A percentile compares a stretch with the other conserved stretches of the same genome.
phyloP scores from a whole-genome alignment of 2,329 filamentous ascomycete species.

The Calonectria naviculata region DNA sequence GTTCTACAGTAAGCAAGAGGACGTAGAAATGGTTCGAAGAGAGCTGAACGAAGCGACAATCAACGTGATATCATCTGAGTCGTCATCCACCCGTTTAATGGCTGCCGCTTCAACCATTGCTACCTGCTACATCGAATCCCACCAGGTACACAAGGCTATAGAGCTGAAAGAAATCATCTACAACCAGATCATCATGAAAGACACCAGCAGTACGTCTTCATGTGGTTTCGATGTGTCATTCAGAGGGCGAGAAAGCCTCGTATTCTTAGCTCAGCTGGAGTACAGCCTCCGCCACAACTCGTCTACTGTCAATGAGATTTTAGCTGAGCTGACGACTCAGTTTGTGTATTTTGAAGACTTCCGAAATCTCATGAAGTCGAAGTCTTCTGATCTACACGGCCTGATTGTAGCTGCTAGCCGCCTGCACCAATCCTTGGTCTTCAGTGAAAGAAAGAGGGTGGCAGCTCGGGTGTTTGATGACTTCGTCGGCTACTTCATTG shows the following conservation, averaged over 20 bases:
- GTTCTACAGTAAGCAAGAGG: neutral
- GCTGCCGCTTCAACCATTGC: neutral
- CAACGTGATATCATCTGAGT: neutral
- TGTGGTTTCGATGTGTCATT: neutral
- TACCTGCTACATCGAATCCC: neutral
- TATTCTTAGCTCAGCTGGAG: neutral
- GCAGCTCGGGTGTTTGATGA: neutral
- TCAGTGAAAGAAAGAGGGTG: neutral
- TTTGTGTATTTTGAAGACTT: neutral
- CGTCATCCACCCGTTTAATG: neutral
- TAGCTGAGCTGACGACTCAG: neutral
- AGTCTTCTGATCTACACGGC: neutral
- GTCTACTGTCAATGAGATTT: neutral
- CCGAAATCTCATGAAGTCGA: neutral
- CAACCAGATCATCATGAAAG: neutral
- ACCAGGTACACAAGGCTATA: neutral
- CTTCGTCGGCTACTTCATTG: neutral
- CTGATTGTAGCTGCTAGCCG: neutral
- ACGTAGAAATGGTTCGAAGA: neutral
- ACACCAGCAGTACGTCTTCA: neutral
- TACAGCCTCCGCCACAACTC: neutral
- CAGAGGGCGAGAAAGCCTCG: neutral
- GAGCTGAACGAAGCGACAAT: neutral
- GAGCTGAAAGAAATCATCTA: neutral
- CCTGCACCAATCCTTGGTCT: neutral